Evolutionary conservation across 78 protist genomes (phyloP).

Genomic region (Salpingoeca rosetta): DNA sequence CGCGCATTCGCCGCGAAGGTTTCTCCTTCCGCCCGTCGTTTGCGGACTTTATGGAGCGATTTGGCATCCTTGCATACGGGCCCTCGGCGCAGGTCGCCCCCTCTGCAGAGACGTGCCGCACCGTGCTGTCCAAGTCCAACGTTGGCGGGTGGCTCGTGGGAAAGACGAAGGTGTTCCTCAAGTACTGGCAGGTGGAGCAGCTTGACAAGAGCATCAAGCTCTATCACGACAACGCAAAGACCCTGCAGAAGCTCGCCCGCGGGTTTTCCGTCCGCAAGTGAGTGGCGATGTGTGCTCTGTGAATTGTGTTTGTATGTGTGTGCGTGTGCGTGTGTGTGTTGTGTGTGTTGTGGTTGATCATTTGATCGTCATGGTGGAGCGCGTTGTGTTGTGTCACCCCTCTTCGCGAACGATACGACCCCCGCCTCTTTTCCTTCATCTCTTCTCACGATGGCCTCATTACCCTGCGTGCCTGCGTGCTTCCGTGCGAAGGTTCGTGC

Average conservation of each 20-base stretch:
- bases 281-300: no score
- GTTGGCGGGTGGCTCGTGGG: background rate
- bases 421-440: no score
- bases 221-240: background rate
- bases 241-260: background rate
- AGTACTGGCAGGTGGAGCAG: background rate
- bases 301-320: no score
- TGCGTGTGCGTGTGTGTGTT: no score
- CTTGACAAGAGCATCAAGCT: background rate
- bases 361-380: no score
- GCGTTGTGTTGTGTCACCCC: no score
- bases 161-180: background rate
- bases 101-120: background rate
- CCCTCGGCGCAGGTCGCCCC: background rate
- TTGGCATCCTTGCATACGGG: background rate
- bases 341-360: no score
- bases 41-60: constrained; percentile 54
- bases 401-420: no score
- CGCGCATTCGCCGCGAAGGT: constrained; percentile 72
- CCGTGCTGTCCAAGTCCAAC: background rate
- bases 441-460: no score
- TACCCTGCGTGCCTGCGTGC: no score
- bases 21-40: constrained; percentile 62
- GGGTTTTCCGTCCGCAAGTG: background rate
- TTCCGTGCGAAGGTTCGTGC: no score